Conservation (phyloP, 257 asterid species). For the Jaltomata sinuosa region DNA sequence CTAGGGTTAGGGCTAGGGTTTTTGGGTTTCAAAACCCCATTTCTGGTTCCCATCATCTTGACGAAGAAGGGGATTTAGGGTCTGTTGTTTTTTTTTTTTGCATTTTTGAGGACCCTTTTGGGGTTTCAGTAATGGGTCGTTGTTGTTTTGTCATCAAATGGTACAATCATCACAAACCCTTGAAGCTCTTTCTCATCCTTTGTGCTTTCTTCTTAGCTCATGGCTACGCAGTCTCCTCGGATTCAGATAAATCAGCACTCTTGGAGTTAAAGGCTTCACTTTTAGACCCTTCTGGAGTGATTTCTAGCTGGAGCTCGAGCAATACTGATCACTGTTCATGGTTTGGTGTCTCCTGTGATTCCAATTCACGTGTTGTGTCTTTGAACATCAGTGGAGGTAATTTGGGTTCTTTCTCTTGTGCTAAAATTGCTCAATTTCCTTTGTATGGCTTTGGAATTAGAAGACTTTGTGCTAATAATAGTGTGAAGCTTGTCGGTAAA, state of each 20-base stretch:
- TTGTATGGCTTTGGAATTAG: conserved; percentile 72
- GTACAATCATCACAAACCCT: conserved; percentile 35
- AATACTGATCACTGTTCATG: conserved; percentile 54
- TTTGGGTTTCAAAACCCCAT: neutral
- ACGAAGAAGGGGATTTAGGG: conserved; percentile 5
- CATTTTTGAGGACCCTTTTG: conserved; percentile 39
- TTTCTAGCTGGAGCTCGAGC: conserved; percentile 50
- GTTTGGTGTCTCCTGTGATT: conserved; percentile 67
- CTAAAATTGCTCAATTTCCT: conserved; percentile 67
- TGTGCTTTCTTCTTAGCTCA: conserved; percentile 36
- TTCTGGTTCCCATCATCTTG: neutral
- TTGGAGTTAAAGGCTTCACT: conserved; percentile 65
- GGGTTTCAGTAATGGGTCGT: conserved; percentile 62
- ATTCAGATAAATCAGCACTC: conserved; percentile 75
- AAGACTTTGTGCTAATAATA: conserved; percentile 43
- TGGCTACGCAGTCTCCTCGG: conserved; percentile 29
- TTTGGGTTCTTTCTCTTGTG: conserved; percentile 44
- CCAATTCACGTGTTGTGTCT: conserved; percentile 58
- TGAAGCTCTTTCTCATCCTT: conserved; percentile 41
- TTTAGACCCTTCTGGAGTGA: conserved; percentile 53
- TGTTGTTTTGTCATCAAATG: conserved; percentile 41
- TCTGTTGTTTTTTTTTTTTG: neutral
- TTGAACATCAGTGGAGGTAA: conserved; percentile 73
- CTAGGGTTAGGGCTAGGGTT: conserved; percentile 54
- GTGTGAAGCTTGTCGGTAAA: conserved; percentile 40